phyloP scores from a whole-genome alignment of 257 asterid genomes.

The Nicotiana undulata region DNA sequence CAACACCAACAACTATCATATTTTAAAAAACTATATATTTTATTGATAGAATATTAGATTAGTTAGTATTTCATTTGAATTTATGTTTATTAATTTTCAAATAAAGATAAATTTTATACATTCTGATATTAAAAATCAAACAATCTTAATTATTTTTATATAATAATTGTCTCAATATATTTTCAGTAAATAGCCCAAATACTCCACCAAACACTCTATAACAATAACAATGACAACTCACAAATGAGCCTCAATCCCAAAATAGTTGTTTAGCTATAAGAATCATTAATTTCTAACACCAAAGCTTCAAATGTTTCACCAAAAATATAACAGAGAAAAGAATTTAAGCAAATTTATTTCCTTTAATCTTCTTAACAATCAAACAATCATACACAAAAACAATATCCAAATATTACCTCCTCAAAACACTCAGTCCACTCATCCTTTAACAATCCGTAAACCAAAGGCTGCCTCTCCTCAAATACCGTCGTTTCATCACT shows the following conservation, averaged over 20 bases:
- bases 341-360: not conserved
- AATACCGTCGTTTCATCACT: slow-evolving; percentile 24
- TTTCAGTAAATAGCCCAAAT: not conserved
- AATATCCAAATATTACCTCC: slow-evolving; percentile 37
- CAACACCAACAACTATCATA: too few relatives aligned
- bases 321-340: not conserved
- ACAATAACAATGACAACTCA: not conserved
- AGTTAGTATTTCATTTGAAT: too few relatives aligned
- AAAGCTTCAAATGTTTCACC: not conserved
- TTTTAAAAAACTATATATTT: too few relatives aligned
- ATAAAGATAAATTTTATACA: too few relatives aligned
- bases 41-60: too few relatives aligned
- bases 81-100: too few relatives aligned
- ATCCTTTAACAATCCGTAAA: slow-evolving; percentile 50
- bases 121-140: too few relatives aligned
- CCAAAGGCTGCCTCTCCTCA: slow-evolving; percentile 48
- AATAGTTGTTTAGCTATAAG: not conserved
- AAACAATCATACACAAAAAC: not conserved
- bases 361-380: not conserved
- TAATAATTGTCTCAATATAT: not conserved
- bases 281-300: not conserved
- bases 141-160: too few relatives aligned
- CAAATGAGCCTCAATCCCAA: not conserved
- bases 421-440: slow-evolving; percentile 75
- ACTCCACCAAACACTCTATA: not conserved